Evolutionary conservation across 2,329 filamentous ascomycete genomes (phyloP).

Genomic region (Fusarium tjaetaba): DNA sequence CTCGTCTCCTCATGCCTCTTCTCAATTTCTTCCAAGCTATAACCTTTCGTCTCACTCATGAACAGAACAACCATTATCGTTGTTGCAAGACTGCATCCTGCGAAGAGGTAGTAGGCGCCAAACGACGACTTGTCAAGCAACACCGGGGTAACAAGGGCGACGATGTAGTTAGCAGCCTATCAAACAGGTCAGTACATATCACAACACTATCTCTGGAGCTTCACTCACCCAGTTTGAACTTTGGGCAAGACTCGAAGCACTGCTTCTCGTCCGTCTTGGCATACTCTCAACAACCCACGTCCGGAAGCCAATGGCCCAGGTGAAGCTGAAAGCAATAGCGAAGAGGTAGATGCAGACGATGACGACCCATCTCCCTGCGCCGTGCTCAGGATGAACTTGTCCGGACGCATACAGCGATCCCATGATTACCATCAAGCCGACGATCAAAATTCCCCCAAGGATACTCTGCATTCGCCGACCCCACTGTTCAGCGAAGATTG

Average conservation of each 20-base stretch:
- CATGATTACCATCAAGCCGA: constrained; percentile 62
- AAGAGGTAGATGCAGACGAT: constrained; percentile 62
- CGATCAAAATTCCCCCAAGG: constrained; percentile 61
- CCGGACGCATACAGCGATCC: constrained; percentile 60
- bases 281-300: constrained; percentile 67
- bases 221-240: constrained; percentile 60
- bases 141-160: constrained; percentile 57
- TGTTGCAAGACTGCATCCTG: constrained; percentile 50
- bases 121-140: constrained; percentile 52
- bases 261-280: constrained; percentile 63
- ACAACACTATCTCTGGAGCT: accelerated
- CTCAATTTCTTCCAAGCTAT: constrained; percentile 53
- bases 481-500: constrained; percentile 65
- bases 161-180: constrained; percentile 56
- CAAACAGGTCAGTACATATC: background rate
- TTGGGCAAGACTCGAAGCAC: constrained; percentile 63
- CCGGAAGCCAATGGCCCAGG: constrained; percentile 64
- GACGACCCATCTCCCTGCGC: constrained; percentile 59
- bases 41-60: constrained; percentile 57
- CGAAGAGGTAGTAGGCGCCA: constrained; percentile 59
- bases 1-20: constrained; percentile 8
- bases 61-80: constrained; percentile 50
- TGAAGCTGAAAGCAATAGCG: constrained; percentile 55
- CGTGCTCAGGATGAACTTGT: constrained; percentile 49
- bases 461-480: constrained; percentile 64